Conservation (phyloP, 1,139 yeast genomes). For the Kurtzmaniella quercitrusa region DNA sequence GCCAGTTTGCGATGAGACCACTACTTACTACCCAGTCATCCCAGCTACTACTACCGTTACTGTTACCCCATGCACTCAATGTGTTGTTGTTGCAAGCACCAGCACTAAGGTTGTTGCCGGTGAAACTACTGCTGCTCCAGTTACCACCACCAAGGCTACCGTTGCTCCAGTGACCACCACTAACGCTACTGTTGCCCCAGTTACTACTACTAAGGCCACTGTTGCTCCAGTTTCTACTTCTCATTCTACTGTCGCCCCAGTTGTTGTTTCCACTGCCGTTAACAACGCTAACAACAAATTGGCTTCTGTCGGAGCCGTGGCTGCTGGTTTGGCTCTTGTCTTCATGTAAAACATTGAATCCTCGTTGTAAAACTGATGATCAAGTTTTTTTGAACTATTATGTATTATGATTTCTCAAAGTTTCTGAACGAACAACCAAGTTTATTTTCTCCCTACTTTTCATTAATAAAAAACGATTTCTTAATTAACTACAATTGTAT, state of each 20-base stretch:
- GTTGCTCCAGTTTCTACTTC: background rate
- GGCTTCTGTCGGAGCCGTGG: background rate
- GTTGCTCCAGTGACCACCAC: slow-evolving; percentile 1
- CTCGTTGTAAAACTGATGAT: background rate
- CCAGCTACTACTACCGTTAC: background rate
- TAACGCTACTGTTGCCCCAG: background rate
- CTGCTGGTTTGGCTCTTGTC: background rate
- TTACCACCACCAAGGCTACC: background rate
- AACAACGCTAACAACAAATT: background rate
- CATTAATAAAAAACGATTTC: background rate
- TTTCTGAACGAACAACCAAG: background rate
- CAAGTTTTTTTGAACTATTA: background rate
- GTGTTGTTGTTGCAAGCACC: background rate
- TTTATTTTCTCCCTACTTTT: background rate
- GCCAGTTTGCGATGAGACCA: background rate
- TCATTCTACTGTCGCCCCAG: background rate
- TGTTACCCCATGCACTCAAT: background rate
- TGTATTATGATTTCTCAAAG: background rate
- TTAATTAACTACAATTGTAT: background rate
- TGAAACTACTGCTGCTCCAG: background rate
- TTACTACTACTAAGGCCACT: background rate
- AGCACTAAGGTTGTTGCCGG: background rate
- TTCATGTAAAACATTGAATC: background rate
- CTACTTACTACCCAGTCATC: slow-evolving; percentile 1
- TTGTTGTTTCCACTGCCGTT: background rate